Percentiles rank a stretch among this genome's conserved stretches.
Evolutionary conservation across 2,329 filamentous ascomycete species (phyloP).

Genomic region (Pezicula carpinea): DNA sequence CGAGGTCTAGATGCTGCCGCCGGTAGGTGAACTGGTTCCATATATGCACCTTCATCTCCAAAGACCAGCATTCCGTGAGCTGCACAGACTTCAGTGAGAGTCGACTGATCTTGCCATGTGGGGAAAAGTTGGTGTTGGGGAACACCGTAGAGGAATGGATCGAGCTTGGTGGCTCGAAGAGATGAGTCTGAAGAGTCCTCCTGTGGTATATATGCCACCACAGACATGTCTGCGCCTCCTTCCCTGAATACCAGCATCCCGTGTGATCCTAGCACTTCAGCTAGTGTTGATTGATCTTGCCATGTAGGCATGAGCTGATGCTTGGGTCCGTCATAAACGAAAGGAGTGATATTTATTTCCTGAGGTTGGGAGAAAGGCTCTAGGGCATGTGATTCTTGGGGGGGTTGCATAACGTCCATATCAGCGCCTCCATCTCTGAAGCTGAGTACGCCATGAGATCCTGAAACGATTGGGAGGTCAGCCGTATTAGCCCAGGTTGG

Average conservation of each 20-base stretch:
- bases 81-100: neutral
- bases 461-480: neutral
- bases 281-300: neutral
- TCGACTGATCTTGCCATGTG: neutral
- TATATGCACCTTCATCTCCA: neutral
- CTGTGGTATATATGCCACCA: neutral
- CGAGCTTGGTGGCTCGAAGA: no score
- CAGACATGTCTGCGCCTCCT: neutral
- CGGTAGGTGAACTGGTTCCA: neutral
- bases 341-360: neutral
- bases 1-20: neutral
- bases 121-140: neutral
- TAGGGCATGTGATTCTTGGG: neutral
- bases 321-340: neutral
- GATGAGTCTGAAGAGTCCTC: no score
- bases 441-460: slow-evolving; percentile 1
- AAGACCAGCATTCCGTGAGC: neutral
- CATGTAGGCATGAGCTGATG: neutral
- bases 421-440: slow-evolving; percentile 6
- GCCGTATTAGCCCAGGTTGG: slow-evolving; percentile 6
- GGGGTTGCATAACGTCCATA: neutral
- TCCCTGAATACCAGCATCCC: neutral
- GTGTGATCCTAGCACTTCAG: neutral
- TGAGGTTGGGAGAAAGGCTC: neutral
- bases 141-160: neutral